Percentiles rank a stretch among this genome's conserved stretches.
These are phyloP conservation scores for Pseudoscleropodium purum DNA, from an alignment of 225 moss, liverwort and hornwort genomes.

Conservation along the genomic window DNA sequence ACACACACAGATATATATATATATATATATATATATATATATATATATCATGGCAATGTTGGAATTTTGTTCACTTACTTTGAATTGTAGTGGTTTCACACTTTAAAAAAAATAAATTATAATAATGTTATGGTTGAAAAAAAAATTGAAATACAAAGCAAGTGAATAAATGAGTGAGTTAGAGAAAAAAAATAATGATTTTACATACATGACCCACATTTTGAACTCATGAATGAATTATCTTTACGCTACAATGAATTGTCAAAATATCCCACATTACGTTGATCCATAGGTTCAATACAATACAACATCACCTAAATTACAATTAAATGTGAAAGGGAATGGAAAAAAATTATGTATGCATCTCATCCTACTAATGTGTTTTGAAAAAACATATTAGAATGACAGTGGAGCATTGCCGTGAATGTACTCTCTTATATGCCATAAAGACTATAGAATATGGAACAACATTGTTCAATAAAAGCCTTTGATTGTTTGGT, in stretches of 20 bases:
- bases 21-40: no score
- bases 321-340: neutral
- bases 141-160: neutral
- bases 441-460: fast-evolving
- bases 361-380: neutral
- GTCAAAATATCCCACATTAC: neutral
- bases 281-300: fast-evolving
- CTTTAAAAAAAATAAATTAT: no score
- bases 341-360: neutral
- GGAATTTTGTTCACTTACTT: neutral
- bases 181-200: neutral
- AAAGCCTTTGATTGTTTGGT: neutral
- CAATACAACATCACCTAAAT: neutral
- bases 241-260: neutral
- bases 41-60: neutral
- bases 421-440: fast-evolving
- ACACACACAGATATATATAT: no score
- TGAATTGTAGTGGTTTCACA: neutral
- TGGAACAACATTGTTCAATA: neutral
- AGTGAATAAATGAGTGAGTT: neutral
- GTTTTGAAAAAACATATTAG: neutral
- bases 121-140: fast-evolving
- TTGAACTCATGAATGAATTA: neutral
- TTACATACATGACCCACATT: neutral
- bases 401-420: neutral